These are phyloP conservation scores for Podaxis pistillaris DNA, from an alignment of 768 basidiomycete species.

Conservation along the genomic window DNA sequence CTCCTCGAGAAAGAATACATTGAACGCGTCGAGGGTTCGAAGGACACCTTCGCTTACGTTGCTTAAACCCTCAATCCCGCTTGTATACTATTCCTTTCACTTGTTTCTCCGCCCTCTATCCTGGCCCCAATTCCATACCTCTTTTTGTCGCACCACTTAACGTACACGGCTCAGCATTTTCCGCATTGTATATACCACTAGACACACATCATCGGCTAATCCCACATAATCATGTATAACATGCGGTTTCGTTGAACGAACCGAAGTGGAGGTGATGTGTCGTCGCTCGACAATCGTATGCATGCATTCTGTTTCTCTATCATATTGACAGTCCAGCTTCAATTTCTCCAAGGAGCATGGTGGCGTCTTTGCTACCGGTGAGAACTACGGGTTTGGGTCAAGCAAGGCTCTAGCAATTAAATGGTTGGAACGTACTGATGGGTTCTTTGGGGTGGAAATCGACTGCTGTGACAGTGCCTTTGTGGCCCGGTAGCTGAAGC, in stretches of 20 bases:
- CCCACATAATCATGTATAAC: conserved; percentile 14
- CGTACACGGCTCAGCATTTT: conserved; percentile 12
- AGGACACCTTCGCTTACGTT: conserved; percentile 83
- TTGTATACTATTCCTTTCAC: conserved; percentile 7
- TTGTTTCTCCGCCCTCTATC: conserved; percentile 1
- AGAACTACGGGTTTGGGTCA: conserved; percentile 54
- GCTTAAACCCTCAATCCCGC: conserved; percentile 39
- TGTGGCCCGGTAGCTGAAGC: conserved; percentile 86
- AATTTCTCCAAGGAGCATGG: conserved; percentile 89
- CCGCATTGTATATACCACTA: conserved; percentile 16
- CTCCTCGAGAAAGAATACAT: conserved; percentile 97
- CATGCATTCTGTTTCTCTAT: conserved; percentile 1
- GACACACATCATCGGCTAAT: conserved; percentile 14
- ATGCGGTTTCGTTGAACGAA: conserved; percentile 1
- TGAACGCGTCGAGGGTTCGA: conserved; percentile 88
- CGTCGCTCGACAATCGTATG: background rate
- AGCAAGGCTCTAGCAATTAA: background rate
- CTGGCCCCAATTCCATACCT: background rate
- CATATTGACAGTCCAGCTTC: conserved; percentile 59
- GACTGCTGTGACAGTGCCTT: conserved; percentile 92
- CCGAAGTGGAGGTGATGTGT: background rate
- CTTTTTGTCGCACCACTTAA: conserved; percentile 2
- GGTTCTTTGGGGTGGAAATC: conserved; percentile 97
- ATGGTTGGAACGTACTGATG: conserved; percentile 61
- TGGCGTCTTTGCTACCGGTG: conserved; percentile 90